Base-by-base conservation (phyloP, 2,329 filamentous ascomycete species). In the Penicillium sp. region DNA sequence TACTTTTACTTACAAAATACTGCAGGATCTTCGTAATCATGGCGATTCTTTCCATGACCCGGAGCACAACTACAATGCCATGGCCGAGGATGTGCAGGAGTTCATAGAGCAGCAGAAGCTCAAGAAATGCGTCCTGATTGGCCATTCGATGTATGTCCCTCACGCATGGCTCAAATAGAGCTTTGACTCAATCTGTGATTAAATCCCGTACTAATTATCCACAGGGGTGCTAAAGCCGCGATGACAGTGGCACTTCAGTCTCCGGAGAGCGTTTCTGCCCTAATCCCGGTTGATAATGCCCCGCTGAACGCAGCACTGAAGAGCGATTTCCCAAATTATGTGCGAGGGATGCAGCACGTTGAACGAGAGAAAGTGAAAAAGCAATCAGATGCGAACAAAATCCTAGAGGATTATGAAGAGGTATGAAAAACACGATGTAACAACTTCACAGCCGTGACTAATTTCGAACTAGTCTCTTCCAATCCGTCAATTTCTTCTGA, bases 201-300 rank as follows among this genome's bases (percentile, higher is more conserved):
- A 6, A 23, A 16, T 13, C 9, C 23, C 23, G 62, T 29, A n/a
- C 42, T 45, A 7, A 13, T 25, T 3, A 9, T 10, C 3, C 21
- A 25, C 57, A 90, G 87, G 88, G 93, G 95, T 62, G 93, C 93
- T 47, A 98, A 98, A 80, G 88, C 89, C 2, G 92, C 91, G 66
- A 97, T 98, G 93, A 82, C 89, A 0, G 80, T 97, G 57, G 92
- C 92, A 3, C 83, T 98, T 35, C 80, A 83, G 44, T 82, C 85
- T 1, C 91, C 91, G 0, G 78, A 85, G 6, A 77, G 87, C 3
- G 82, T 96, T 57, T 80, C 83, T 16, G 85, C 88, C 66, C 79
- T 98, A 51, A 83, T 97, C 27, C 83, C 92, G 1, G 92, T 98
- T 13, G 93, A 98, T 78, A 98, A 98, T 71, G 92, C 93, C 4